Evolutionary conservation across 768 basidiomycete genomes (phyloP).

Genomic region (Lactarius psammicola): DNA sequence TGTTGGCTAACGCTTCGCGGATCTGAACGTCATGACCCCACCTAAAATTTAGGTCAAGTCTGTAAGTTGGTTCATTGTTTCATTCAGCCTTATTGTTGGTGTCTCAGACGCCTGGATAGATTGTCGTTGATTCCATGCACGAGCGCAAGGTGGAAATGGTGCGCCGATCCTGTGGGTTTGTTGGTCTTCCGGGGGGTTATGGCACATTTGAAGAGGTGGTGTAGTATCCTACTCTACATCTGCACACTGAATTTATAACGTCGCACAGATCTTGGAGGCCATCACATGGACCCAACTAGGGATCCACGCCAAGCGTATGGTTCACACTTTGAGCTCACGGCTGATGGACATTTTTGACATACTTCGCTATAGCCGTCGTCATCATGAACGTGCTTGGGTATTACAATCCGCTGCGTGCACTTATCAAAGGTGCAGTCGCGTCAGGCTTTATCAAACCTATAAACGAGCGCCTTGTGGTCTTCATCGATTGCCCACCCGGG

Average conservation of each 20-base stretch:
- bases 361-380: slow-evolving; percentile 60
- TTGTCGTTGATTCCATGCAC: slow-evolving; percentile 81
- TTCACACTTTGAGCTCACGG: slow-evolving; percentile 11
- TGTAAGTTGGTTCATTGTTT: slow-evolving; percentile 3
- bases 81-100: neutral
- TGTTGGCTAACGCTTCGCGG: neutral
- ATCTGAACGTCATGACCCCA: neutral
- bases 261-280: slow-evolving; percentile 74
- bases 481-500: slow-evolving; percentile 71
- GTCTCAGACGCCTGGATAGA: slow-evolving; percentile 36
- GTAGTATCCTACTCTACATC: neutral
- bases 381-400: slow-evolving; percentile 83
- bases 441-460: slow-evolving; percentile 71
- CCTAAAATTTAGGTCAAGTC: slow-evolving; percentile 3
- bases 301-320: slow-evolving; percentile 79
- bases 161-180: slow-evolving; percentile 69
- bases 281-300: slow-evolving; percentile 93
- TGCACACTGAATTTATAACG: neutral
- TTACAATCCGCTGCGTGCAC: slow-evolving; percentile 76
- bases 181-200: slow-evolving; percentile 90
- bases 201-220: slow-evolving; percentile 92
- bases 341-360: neutral
- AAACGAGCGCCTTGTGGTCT: slow-evolving; percentile 62
- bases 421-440: slow-evolving; percentile 64
- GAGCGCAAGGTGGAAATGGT: slow-evolving; percentile 94